These are phyloP conservation scores for Prunus armeniaca DNA, from an alignment of 306 rosid species.

Conservation along the genomic window DNA sequence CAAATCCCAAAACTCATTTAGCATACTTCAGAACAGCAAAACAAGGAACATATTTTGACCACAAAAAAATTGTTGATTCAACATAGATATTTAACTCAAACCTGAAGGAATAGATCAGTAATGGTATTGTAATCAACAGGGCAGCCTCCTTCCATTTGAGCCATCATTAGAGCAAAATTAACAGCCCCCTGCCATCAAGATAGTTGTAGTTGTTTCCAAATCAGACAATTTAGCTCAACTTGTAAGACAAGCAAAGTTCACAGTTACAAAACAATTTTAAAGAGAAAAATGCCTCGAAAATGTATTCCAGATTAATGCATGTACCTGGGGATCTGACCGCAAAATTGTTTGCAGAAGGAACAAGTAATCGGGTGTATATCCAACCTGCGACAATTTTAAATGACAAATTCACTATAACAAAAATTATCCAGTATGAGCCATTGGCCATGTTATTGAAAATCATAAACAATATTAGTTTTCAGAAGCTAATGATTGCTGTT, in stretches of 20 bases:
- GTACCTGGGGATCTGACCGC: slow-evolving; percentile 93
- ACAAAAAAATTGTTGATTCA: not conserved
- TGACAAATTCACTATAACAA: not conserved
- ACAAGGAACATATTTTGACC: not conserved
- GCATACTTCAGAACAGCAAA: not conserved
- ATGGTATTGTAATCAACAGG: slow-evolving; percentile 96
- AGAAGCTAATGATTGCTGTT: not conserved
- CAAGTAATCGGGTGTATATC: slow-evolving; percentile 92
- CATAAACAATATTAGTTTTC: not conserved
- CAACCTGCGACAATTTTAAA: slow-evolving; percentile 63
- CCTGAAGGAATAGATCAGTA: slow-evolving; percentile 98
- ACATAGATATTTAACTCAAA: slow-evolving; percentile 12
- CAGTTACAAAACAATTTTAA: not conserved
- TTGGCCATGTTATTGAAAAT: not conserved
- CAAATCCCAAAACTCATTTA: not conserved
- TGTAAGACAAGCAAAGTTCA: not conserved
- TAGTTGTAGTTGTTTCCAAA: slow-evolving; percentile 3
- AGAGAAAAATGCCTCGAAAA: not conserved
- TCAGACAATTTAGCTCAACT: not conserved
- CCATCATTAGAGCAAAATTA: slow-evolving; percentile 97
- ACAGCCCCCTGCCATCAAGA: slow-evolving; percentile 79
- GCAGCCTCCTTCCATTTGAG: slow-evolving; percentile 99
- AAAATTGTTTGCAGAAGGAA: slow-evolving; percentile 95
- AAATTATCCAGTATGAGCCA: not conserved
- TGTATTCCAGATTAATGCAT: not conserved